Conservation (phyloP, 306 rosid genomes). For the Gastrolobium bilobum region DNA sequence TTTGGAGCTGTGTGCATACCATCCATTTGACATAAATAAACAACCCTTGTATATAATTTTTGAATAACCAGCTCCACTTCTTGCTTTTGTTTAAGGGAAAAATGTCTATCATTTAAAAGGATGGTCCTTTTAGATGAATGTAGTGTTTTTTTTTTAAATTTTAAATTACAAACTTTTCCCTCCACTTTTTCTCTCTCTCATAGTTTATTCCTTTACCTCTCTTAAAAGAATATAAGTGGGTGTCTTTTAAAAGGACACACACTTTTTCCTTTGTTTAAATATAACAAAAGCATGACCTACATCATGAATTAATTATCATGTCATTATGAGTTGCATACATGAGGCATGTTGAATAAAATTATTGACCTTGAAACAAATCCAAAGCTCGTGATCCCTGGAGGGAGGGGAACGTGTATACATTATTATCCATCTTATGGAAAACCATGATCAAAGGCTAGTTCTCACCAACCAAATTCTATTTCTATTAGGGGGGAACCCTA, state of each 20-base stretch:
- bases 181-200: too few species aligned
- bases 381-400: conserved; percentile 19
- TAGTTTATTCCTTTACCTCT: too few species aligned
- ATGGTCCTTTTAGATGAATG: too few species aligned
- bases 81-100: not conserved
- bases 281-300: not conserved
- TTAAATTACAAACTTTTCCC: too few species aligned
- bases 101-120: too few species aligned
- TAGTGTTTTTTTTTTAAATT: too few species aligned
- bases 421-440: conserved; percentile 12
- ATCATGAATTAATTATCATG: not conserved
- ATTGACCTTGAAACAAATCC: conserved; percentile 44
- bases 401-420: not conserved
- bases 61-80: not conserved
- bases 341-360: too few species aligned
- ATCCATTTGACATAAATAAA: conserved; percentile 16
- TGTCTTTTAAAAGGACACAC: too few species aligned
- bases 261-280: too few species aligned
- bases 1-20: not conserved
- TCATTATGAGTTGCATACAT: not conserved
- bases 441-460: conserved; percentile 18
- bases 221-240: too few species aligned
- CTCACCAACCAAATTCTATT: not conserved
- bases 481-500: not conserved
- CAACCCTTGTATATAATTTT: not conserved